These are phyloP conservation scores for Suillus decipiens DNA, from an alignment of 768 basidiomycete genomes.

Conservation along the genomic window DNA sequence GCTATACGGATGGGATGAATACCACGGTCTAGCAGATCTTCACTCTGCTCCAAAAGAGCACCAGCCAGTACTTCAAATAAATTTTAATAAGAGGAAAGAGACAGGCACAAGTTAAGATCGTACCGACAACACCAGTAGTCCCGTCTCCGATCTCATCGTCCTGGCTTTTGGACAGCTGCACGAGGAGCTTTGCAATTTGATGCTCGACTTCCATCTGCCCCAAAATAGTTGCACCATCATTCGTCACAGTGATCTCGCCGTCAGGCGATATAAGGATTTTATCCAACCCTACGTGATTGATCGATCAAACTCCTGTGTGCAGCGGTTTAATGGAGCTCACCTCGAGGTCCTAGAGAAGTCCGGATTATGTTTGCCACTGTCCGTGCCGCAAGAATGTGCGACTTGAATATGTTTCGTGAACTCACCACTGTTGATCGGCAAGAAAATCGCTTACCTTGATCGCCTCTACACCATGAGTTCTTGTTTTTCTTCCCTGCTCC, in stretches of 20 bases:
- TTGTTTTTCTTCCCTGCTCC: constrained; percentile 90
- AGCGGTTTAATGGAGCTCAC: constrained; percentile 39
- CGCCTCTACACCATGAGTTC: constrained; percentile 89
- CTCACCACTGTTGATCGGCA: background rate
- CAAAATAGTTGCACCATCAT: constrained; percentile 98
- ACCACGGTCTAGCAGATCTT: constrained; percentile 96
- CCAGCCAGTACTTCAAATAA: constrained; percentile 83
- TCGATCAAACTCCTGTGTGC: constrained; percentile 10
- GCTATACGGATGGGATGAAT: constrained; percentile 99
- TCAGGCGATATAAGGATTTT: constrained; percentile 95
- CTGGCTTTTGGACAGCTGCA: constrained; percentile 95
- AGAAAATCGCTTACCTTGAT: constrained; percentile 71
- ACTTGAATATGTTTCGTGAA: constrained; percentile 43
- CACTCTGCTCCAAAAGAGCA: constrained; percentile 91
- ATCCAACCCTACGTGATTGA: constrained; percentile 68
- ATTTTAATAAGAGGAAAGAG: constrained; percentile 4
- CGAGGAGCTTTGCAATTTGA: constrained; percentile 97
- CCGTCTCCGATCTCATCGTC: constrained; percentile 99
- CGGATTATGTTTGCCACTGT: constrained; percentile 94
- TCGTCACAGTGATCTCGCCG: constrained; percentile 98
- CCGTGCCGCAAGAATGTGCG: constrained; percentile 93
- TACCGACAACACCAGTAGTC: constrained; percentile 98
- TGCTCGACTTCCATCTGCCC: constrained; percentile 99
- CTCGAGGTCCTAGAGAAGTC: constrained; percentile 94
- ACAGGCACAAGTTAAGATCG: constrained; percentile 36